Percentiles rank a stretch among this genome's conserved stretches.
Conservation (phyloP, 1,139 yeast genomes). For the Suhomyces maxii region DNA sequence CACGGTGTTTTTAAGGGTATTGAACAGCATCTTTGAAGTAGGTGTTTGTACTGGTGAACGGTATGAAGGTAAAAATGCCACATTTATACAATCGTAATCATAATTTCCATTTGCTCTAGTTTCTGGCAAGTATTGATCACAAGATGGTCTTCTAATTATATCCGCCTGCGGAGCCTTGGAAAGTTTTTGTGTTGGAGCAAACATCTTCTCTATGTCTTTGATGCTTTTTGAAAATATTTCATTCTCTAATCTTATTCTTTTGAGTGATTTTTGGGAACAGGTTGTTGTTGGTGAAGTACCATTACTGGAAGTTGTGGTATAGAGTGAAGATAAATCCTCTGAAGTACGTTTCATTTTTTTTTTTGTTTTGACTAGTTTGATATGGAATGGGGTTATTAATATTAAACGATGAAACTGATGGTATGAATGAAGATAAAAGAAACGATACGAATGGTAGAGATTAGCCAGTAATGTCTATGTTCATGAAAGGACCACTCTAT, state of each 20-base stretch:
- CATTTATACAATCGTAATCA: slow-evolving; percentile 29
- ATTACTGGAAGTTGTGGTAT: slow-evolving; percentile 6
- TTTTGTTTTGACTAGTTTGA: not conserved
- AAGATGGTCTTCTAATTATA: slow-evolving; percentile 9
- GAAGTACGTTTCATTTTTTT: slow-evolving; percentile 9
- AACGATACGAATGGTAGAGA: too few species aligned
- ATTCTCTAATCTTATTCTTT: slow-evolving; percentile 26
- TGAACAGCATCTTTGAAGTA: not conserved
- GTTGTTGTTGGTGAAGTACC: slow-evolving; percentile 9
- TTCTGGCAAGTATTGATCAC: slow-evolving; percentile 8
- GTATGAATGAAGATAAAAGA: too few species aligned
- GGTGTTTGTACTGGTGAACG: not conserved
- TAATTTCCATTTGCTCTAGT: slow-evolving; percentile 8
- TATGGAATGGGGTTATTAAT: not conserved
- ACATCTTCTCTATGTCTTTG: slow-evolving; percentile 31
- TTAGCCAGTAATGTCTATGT: not conserved
- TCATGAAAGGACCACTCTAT: not conserved
- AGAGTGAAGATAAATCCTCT: slow-evolving; percentile 9
- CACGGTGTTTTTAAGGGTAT: not conserved
- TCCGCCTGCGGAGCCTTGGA: slow-evolving; percentile 6
- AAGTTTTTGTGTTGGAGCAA: slow-evolving; percentile 9
- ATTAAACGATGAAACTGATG: not conserved
- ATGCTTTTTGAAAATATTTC: slow-evolving; percentile 32
- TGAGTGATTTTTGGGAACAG: slow-evolving; percentile 21
- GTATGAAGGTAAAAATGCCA: slow-evolving; percentile 18